Conservation (phyloP, 208 protist species). For the Tritrichomonas musculus region DNA sequence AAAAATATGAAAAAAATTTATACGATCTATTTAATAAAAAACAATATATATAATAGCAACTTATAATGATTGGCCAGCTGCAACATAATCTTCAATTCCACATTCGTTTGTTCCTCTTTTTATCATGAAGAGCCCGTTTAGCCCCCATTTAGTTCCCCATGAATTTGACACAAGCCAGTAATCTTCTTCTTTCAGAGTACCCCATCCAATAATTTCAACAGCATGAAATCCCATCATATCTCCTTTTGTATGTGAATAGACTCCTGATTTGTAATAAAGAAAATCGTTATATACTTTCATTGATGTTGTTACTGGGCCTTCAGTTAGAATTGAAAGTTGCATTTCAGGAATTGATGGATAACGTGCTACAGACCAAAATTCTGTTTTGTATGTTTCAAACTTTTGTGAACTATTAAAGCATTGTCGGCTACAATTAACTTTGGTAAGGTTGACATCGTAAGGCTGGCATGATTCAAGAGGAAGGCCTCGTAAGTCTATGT, state of each 20-base stretch:
- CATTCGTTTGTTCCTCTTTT: conserved; percentile 49
- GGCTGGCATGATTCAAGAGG: conserved; percentile 25
- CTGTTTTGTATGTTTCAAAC: neutral
- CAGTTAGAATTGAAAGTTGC: conserved; percentile 38
- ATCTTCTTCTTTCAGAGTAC: conserved; percentile 42
- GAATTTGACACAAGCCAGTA: conserved; percentile 44
- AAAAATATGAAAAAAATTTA: no score
- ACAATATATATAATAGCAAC: no score
- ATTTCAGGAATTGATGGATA: conserved; percentile 39
- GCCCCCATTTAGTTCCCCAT: conserved; percentile 39
- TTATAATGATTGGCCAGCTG: conserved; percentile 34
- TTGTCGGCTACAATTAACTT: neutral
- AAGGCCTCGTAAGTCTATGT: conserved; percentile 24
- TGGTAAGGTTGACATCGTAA: neutral
- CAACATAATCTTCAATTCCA: conserved; percentile 49
- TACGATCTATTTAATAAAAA: no score
- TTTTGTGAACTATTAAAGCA: neutral
- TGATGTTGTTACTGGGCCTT: conserved; percentile 46
- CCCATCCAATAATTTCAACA: conserved; percentile 52
- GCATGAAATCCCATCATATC: conserved; percentile 45
- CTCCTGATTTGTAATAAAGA: conserved; percentile 44
- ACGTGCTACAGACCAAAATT: neutral
- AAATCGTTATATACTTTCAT: conserved; percentile 54
- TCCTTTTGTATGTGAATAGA: conserved; percentile 48
- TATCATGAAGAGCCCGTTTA: conserved; percentile 38